phyloP scores from a whole-genome alignment of 2,329 filamentous ascomycete species.

The Periconia sp. region DNA sequence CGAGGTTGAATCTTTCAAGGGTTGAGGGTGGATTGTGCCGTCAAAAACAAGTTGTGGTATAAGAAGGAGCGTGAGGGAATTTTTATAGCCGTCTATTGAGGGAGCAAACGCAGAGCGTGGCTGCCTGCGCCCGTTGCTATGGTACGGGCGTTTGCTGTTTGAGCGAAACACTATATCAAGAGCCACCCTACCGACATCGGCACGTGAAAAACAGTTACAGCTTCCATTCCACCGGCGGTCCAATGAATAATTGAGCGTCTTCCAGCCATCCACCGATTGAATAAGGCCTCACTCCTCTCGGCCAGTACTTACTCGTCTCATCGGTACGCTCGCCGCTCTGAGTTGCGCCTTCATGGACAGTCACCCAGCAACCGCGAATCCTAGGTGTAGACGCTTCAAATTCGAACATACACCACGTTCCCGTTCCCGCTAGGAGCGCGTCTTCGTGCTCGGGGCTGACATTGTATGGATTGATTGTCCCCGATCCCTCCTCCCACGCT shows the following conservation, averaged over 20 bases:
- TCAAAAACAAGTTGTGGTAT: no score
- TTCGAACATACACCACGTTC: constrained; percentile 27
- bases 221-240: constrained; percentile 28
- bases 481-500: neutral
- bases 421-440: constrained; percentile 23
- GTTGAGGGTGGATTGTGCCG: no score
- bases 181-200: no score
- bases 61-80: no score
- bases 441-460: constrained; percentile 19
- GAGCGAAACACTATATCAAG: no score
- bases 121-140: no score
- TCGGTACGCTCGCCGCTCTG: constrained; percentile 1
- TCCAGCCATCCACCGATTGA: constrained; percentile 33
- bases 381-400: constrained; percentile 18
- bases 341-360: constrained; percentile 6
- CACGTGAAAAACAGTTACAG: constrained; percentile 8
- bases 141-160: no score
- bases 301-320: constrained; percentile 22
- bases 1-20: no score
- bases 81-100: no score
- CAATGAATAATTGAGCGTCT: constrained; percentile 24
- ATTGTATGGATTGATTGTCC: constrained; percentile 24
- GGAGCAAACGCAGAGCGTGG: no score
- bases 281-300: constrained; percentile 22
- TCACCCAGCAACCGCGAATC: constrained; percentile 32